Conservation (phyloP, 2,329 filamentous ascomycete genomes). For the Nigrospora osmanthi region DNA sequence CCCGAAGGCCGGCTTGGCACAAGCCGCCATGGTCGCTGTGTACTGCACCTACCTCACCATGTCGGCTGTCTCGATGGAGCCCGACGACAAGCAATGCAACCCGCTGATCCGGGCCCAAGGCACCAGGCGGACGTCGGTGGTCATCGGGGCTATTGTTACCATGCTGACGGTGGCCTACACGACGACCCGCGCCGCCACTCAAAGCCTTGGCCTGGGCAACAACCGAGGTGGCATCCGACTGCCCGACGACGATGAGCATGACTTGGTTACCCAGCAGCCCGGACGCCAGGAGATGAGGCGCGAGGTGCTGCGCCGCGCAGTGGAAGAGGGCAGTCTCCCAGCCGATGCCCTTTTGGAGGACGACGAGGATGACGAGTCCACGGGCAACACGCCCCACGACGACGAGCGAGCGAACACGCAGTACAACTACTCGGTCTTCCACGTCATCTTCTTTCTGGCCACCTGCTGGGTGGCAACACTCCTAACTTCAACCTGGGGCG, state of each 20-base stretch:
- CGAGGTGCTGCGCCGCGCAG: slow-evolving; percentile 81
- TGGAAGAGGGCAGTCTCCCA: slow-evolving; percentile 86
- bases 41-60: slow-evolving; percentile 99
- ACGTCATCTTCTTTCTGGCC: slow-evolving; percentile 94
- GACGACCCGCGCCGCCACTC: slow-evolving; percentile 90
- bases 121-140: slow-evolving; percentile 81
- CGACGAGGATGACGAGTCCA: slow-evolving; percentile 57
- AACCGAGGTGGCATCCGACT: slow-evolving; percentile 50
- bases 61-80: slow-evolving; percentile 98
- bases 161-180: slow-evolving; percentile 97
- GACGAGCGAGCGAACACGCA: slow-evolving; percentile 86
- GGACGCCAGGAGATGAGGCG: slow-evolving; percentile 84
- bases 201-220: slow-evolving; percentile 68
- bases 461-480: slow-evolving; percentile 94
- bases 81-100: slow-evolving; percentile 89
- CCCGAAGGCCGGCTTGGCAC: slow-evolving; percentile 87
- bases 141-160: slow-evolving; percentile 89
- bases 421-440: slow-evolving; percentile 95
- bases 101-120: slow-evolving; percentile 79
- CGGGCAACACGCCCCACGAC: slow-evolving; percentile 60
- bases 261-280: slow-evolving; percentile 81
- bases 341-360: slow-evolving; percentile 79
- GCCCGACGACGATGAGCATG: slow-evolving; percentile 73
- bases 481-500: slow-evolving; percentile 42
- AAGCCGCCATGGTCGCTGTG: slow-evolving; percentile 91